phyloP scores from a whole-genome alignment of 2,329 filamentous ascomycete species.

The Beauveria sp. region DNA sequence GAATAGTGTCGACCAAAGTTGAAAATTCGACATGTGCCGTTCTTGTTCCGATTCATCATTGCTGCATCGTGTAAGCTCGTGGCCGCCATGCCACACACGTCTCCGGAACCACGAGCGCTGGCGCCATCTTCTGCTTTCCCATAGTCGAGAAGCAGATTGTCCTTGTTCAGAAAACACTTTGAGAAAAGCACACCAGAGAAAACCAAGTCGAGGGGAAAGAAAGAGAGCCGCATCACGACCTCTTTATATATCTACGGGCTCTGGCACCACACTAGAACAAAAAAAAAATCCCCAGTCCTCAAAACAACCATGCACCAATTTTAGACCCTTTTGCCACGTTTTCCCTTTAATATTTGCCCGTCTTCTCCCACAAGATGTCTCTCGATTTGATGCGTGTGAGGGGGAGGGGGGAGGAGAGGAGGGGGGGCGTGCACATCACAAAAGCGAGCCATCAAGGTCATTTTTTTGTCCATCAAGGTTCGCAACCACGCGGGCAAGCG shows the following conservation, averaged over 20 bases:
- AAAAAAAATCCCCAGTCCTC: no score
- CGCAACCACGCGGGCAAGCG: background rate
- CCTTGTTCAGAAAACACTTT: background rate
- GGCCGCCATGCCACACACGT: background rate
- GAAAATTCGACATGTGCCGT: background rate
- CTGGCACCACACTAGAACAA: background rate
- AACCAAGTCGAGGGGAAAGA: background rate
- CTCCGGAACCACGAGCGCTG: background rate
- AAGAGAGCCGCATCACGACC: background rate
- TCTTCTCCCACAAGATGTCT: background rate
- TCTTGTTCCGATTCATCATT: background rate
- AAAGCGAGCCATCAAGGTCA: conserved; percentile 6
- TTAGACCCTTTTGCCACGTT: background rate
- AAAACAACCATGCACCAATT: background rate
- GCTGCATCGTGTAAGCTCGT: background rate
- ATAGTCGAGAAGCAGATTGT: background rate
- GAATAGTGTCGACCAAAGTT: no score
- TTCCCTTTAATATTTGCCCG: background rate
- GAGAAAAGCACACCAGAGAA: background rate
- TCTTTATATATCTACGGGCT: conserved; percentile 1
- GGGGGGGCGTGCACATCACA: background rate
- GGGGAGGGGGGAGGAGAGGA: background rate
- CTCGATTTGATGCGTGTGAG: background rate
- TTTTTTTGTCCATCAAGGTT: conserved; percentile 5
- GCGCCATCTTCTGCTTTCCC: background rate